These are phyloP conservation scores for Solanum phureja DNA, from an alignment of 257 asterid genomes.

Conservation along the genomic window DNA sequence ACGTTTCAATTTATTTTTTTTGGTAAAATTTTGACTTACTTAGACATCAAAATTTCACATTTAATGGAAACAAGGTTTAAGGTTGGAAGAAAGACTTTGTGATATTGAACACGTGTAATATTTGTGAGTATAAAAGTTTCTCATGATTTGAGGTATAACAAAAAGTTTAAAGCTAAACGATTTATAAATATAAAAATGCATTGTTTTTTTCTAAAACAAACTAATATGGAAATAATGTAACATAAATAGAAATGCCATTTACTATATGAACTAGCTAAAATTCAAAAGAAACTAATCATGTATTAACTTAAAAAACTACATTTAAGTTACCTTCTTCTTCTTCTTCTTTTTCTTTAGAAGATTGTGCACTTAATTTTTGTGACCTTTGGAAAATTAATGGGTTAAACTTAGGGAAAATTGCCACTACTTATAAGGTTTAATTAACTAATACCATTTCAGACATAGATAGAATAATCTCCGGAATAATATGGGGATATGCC, in stretches of 20 bases:
- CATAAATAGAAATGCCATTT: background rate
- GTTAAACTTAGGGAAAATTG: background rate
- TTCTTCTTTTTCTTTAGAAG: background rate
- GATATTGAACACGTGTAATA: background rate
- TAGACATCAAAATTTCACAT: no score
- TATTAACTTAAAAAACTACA: background rate
- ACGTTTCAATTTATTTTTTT: no score
- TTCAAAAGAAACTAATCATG: background rate
- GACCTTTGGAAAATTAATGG: background rate
- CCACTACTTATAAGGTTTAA: background rate
- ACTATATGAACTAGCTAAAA: background rate
- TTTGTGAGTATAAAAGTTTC: background rate
- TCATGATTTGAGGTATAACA: background rate
- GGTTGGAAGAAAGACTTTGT: background rate
- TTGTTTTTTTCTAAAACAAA: background rate
- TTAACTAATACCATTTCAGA: background rate
- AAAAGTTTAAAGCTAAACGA: background rate
- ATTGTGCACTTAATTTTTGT: background rate
- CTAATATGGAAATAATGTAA: background rate
- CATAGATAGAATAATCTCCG: background rate
- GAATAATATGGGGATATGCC: background rate
- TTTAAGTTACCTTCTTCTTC: background rate
- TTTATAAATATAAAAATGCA: background rate
- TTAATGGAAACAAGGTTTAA: no score
- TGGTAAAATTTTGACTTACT: no score